Conservation (phyloP, 2,329 filamentous ascomycete species). For the Ploettnerulaceae sp. region DNA sequence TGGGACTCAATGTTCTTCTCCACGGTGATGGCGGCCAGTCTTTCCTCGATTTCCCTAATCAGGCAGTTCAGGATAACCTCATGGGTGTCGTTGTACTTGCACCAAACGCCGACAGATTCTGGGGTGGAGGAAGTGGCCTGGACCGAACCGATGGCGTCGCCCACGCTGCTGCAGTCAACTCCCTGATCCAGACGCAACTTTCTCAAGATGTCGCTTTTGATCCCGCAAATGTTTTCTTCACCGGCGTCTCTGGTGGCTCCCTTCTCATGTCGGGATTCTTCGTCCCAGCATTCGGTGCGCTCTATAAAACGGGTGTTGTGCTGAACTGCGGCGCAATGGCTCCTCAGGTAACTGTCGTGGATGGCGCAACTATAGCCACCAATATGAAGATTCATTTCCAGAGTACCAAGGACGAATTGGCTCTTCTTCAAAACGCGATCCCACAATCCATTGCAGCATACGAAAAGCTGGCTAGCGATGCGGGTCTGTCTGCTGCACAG, state of each 20-base stretch:
- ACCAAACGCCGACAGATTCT: conserved; percentile 51
- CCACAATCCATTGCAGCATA: conserved; percentile 47
- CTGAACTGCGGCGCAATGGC: conserved; percentile 51
- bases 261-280: conserved; percentile 53
- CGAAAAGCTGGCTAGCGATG: conserved; percentile 42
- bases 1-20: conserved; percentile 53
- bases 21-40: conserved; percentile 57
- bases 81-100: conserved; percentile 69
- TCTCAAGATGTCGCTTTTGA: conserved; percentile 52
- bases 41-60: conserved; percentile 74
- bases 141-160: conserved; percentile 50
- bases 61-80: conserved; percentile 70
- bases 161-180: conserved; percentile 51
- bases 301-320: conserved; percentile 43
- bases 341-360: conserved; percentile 48
- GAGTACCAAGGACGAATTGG: conserved; percentile 48
- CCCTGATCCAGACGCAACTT: conserved; percentile 45
- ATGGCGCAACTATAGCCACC: conserved; percentile 39
- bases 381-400: conserved; percentile 53
- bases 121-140: conserved; percentile 50
- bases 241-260: conserved; percentile 51
- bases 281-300: conserved; percentile 43
- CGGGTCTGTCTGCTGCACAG: conserved; percentile 41
- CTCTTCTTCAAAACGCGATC: conserved; percentile 45
- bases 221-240: conserved; percentile 49